Evolutionary conservation across 352 stramenopile genomes (phyloP).

Genomic region (Discostella stelligera): DNA sequence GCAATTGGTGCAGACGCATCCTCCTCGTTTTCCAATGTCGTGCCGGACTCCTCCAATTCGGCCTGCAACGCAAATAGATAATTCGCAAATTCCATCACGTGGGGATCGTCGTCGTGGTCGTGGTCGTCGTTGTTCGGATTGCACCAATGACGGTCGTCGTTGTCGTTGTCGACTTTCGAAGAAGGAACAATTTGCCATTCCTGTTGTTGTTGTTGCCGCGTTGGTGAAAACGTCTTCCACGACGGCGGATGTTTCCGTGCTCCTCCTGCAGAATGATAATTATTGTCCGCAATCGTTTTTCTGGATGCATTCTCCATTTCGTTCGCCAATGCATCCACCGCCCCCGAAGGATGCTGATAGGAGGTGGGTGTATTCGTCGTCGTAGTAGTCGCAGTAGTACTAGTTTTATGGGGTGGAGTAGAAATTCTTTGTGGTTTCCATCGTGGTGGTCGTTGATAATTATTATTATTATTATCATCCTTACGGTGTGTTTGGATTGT

Average conservation of each 20-base stretch:
- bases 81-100: constrained; percentile 14
- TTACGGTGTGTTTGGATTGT: too few species aligned
- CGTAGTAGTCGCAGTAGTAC: too few species aligned
- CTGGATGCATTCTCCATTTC: constrained; percentile 2
- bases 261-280: background rate
- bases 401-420: background rate
- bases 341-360: background rate
- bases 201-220: background rate
- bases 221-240: background rate
- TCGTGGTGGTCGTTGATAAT: background rate
- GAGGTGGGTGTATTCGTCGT: background rate
- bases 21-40: background rate
- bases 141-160: background rate
- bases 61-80: constrained; percentile 6
- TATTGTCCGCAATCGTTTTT: background rate
- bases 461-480: background rate
- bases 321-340: background rate
- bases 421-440: background rate
- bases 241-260: background rate
- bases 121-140: background rate
- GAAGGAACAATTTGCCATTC: background rate
- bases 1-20: background rate
- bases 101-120: background rate
- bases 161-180: background rate
- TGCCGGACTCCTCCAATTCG: background rate